Conservation (phyloP, 164 flowering plant genomes). For the Cinnamomum chago region DNA sequence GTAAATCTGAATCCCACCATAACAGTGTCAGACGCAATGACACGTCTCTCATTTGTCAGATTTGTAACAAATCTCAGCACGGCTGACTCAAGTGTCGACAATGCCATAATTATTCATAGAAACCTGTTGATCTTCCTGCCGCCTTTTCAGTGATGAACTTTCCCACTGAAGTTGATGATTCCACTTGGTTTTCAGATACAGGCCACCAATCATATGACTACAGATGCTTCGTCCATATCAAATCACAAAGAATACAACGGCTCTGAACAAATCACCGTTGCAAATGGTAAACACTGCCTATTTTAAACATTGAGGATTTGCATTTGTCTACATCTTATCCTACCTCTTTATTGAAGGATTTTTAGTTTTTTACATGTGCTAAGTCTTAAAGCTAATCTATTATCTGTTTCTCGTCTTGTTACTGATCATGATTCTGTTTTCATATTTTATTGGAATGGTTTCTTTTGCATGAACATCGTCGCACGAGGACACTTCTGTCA, state of each 20-base stretch:
- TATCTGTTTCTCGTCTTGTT: not conserved
- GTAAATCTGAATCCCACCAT: not conserved
- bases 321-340: not conserved
- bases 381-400: not conserved
- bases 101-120: not conserved
- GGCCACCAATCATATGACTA: conserved; percentile 8
- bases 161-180: not conserved
- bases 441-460: not conserved
- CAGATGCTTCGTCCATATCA: not conserved
- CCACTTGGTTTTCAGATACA: conserved; percentile 5
- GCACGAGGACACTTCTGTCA: not conserved
- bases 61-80: not conserved
- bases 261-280: conserved; percentile 3
- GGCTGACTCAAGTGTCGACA: not conserved
- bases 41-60: not conserved
- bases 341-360: not conserved
- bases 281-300: conserved; percentile 1
- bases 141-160: conserved; percentile 4
- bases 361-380: not conserved
- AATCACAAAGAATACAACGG: not conserved
- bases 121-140: conserved; percentile 1
- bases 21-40: too few relatives aligned
- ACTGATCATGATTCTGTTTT: not conserved
- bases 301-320: not conserved
- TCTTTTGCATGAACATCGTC: conserved; percentile 2